A percentile compares a stretch with the other conserved stretches of the same genome.
Evolutionary conservation across 495 filamentous ascomycete genomes (phyloP).

Genomic region (Xylaria acuta): DNA sequence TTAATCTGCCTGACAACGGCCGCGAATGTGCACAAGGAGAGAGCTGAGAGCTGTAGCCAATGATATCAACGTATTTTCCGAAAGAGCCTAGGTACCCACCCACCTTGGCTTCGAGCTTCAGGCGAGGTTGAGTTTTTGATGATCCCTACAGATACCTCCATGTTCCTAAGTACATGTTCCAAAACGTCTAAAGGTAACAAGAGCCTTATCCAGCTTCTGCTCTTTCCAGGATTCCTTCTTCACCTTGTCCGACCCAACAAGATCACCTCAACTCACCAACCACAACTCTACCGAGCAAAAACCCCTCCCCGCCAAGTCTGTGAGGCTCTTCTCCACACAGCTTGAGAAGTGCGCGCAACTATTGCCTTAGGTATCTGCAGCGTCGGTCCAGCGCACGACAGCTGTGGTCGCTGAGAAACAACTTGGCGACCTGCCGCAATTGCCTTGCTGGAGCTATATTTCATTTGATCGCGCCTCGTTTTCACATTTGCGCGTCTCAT

Average conservation of each 20-base stretch:
- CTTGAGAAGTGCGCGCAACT: neutral
- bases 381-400: neutral
- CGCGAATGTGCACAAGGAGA: neutral
- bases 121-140: constrained; percentile 1
- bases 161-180: neutral
- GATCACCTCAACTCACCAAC: neutral
- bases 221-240: neutral
- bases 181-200: neutral
- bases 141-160: neutral
- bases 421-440: neutral
- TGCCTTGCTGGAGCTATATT: neutral
- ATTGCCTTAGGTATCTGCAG: neutral
- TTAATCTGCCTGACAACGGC: neutral
- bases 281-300: neutral
- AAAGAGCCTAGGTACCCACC: neutral
- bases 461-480: neutral
- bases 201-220: neutral
- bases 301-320: neutral
- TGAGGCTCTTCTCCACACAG: neutral
- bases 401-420: neutral
- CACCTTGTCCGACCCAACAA: neutral
- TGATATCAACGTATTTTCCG: neutral
- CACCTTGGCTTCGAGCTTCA: neutral
- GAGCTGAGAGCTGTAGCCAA: neutral
- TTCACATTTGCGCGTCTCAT: neutral